Conservation (phyloP, 371 early-diverging fungal species). For the Mucor indicus region DNA sequence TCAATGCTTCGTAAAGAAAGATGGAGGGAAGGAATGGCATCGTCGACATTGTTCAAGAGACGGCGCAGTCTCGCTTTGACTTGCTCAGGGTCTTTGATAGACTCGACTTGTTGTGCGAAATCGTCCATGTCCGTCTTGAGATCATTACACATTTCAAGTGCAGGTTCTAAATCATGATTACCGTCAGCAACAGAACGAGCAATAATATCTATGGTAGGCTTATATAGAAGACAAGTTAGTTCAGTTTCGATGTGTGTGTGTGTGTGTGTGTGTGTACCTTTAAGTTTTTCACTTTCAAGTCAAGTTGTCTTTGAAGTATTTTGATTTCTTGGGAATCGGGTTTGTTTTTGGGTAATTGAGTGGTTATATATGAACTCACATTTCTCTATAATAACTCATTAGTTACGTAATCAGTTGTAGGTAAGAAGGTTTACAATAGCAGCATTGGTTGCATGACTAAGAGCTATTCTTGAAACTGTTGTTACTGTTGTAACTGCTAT, state of each 20-base stretch:
- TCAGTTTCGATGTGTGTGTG: too few relatives aligned
- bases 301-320: constrained; percentile 39
- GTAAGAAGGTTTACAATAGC: constrained; percentile 51
- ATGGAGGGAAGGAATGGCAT: constrained; percentile 67
- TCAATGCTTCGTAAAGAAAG: constrained; percentile 34
- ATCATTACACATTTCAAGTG: constrained; percentile 58
- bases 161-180: constrained; percentile 57
- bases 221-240: constrained; percentile 25
- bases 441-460: constrained; percentile 65
- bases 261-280: constrained; percentile 28
- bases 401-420: not conserved
- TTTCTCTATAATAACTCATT: constrained; percentile 33
- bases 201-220: constrained; percentile 72
- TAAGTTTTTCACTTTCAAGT: constrained; percentile 42
- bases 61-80: constrained; percentile 38
- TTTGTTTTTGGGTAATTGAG: constrained; percentile 36
- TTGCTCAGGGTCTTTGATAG: constrained; percentile 15
- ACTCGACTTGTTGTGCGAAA: constrained; percentile 38
- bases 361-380: constrained; percentile 53
- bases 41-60: constrained; percentile 56
- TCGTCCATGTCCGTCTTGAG: constrained; percentile 55
- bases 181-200: constrained; percentile 67
- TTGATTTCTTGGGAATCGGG: constrained; percentile 28
- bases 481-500: constrained; percentile 67
- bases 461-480: constrained; percentile 73